Base-by-base conservation (phyloP, 176 grass and related monocot genomes). In the Raddia guianensis region DNA sequence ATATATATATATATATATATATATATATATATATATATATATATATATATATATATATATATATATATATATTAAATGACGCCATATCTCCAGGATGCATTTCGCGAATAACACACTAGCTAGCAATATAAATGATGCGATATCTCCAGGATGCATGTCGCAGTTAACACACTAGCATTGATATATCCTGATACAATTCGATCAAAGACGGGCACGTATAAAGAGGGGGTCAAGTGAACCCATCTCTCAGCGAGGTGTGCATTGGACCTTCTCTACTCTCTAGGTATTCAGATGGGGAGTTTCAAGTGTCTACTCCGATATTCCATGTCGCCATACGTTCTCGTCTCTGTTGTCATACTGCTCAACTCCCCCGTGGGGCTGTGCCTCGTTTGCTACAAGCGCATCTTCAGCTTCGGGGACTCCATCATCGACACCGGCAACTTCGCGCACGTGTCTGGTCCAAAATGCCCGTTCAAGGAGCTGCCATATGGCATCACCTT, bases 391-490 rank as follows among this genome's bases (percentile, higher is more conserved):
- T 93, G 88, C 80, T 97, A 90, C 63, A 80, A 85, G n/a, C 66
- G 86, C 56, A 92, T 97, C 16, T 90, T 91, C 27, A 80, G 59
- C 57, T 91, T 97, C 18, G 93, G 93, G 0, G 93, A 97, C 77
- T 91, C 90, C 13, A 72, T 91, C 37, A 86, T 84, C 27, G 90
- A 97, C 69, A 93, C 55, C 1, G 90, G 93, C 3, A 93, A 97
- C 70, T 76, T 51, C 15, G 34, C 82, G 21, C 15, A 88, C 49
- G 4, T 54, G 35, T n/a, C 11, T 16, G 80, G 79, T 56, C 37
- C 37, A 40, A 69, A 74, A 2, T 74, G 42, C 9, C 50, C 76
- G 5, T 78, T 83, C 21, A 67, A 66, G 35, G 63, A 84, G 15
- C 67, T 33, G 14, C 93, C 90, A 0, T 96, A 79, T 20, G 90